Evolutionary conservation across 2,329 filamentous ascomycete genomes (phyloP).

Genomic region (Dactylonectria macrodidyma): DNA sequence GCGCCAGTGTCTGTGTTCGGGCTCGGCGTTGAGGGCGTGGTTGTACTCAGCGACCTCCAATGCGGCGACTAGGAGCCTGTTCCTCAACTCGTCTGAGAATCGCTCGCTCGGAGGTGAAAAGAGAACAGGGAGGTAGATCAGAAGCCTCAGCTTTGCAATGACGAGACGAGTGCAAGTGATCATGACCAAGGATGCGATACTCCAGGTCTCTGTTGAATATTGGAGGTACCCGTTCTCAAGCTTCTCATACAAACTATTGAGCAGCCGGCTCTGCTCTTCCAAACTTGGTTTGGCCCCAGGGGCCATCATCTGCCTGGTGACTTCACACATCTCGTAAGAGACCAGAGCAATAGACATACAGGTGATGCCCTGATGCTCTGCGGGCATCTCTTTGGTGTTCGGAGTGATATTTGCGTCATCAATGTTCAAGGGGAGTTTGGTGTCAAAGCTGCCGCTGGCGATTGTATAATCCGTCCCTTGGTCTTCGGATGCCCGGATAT

Average conservation of each 20-base stretch:
- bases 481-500: constrained; percentile 72
- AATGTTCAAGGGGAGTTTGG: constrained; percentile 69
- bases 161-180: constrained; percentile 60
- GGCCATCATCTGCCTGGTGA: constrained; percentile 57
- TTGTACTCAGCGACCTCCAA: constrained; percentile 71
- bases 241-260: constrained; percentile 61
- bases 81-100: constrained; percentile 56
- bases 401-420: constrained; percentile 68
- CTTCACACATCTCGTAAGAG: constrained; percentile 53
- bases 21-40: constrained; percentile 66
- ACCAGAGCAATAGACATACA: constrained; percentile 64
- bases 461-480: constrained; percentile 68
- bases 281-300: constrained; percentile 49
- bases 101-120: constrained; percentile 57
- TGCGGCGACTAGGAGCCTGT: constrained; percentile 64
- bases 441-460: constrained; percentile 63
- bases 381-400: constrained; percentile 63
- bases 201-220: constrained; percentile 50
- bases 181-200: constrained; percentile 57
- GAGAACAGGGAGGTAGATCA: constrained; percentile 68
- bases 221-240: constrained; percentile 61
- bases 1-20: constrained; percentile 64
- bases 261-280: constrained; percentile 59
- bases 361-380: constrained; percentile 65
- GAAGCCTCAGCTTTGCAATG: constrained; percentile 68